Evolutionary conservation across 2,329 filamentous ascomycete species (phyloP).

Genomic region (Aspergillus puulaauensis): DNA sequence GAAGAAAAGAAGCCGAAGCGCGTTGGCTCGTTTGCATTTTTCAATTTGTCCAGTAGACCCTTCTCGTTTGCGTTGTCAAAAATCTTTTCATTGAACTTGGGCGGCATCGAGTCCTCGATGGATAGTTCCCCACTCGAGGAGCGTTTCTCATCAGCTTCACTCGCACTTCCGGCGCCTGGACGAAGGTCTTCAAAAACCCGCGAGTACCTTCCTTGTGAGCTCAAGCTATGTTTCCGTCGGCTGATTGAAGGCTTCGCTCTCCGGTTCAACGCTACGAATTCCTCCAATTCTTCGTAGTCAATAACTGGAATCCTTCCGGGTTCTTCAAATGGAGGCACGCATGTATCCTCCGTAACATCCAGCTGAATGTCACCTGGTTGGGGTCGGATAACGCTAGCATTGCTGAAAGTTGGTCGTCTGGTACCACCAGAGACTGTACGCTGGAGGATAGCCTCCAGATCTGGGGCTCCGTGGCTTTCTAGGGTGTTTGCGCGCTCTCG

Average conservation of each 20-base stretch:
- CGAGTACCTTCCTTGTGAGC: slow-evolving; percentile 50
- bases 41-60: slow-evolving; percentile 31
- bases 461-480: slow-evolving; percentile 59
- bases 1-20: slow-evolving; percentile 98
- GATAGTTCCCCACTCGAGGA: slow-evolving; percentile 26
- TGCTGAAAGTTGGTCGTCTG: slow-evolving; percentile 60
- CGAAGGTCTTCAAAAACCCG: slow-evolving; percentile 65
- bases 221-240: slow-evolving; percentile 46
- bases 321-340: slow-evolving; percentile 76
- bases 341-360: slow-evolving; percentile 63
- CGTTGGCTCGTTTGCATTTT: slow-evolving; percentile 62
- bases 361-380: slow-evolving; percentile 36
- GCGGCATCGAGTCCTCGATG: slow-evolving; percentile 24
- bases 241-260: slow-evolving; percentile 46
- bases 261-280: slow-evolving; percentile 70
- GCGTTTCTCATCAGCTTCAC: slow-evolving; percentile 37
- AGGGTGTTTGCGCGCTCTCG: slow-evolving; percentile 71
- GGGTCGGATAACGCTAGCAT: slow-evolving; percentile 57
- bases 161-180: slow-evolving; percentile 34
- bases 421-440: slow-evolving; percentile 71
- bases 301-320: slow-evolving; percentile 78
- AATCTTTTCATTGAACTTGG: slow-evolving; percentile 35
- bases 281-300: slow-evolving; percentile 91
- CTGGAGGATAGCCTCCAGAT: slow-evolving; percentile 61
- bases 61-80: slow-evolving; percentile 33